phyloP scores from a whole-genome alignment of 768 basidiomycete genomes.

The Mycena leptocephala region DNA sequence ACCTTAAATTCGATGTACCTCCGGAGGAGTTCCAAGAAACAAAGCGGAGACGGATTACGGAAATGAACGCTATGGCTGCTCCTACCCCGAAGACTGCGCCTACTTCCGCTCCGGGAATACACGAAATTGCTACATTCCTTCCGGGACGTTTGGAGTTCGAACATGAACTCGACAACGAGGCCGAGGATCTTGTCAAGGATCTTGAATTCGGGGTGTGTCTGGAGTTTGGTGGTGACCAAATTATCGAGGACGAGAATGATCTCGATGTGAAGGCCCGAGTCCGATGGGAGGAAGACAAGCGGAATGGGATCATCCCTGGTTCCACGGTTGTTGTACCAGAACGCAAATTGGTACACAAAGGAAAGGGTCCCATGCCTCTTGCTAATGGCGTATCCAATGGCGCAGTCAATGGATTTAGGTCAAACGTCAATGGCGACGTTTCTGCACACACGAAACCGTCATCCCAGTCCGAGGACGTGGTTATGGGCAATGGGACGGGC shows the following conservation, averaged over 20 bases:
- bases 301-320: constrained; percentile 39
- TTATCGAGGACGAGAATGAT: constrained; percentile 85
- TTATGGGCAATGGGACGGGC: constrained; percentile 62
- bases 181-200: constrained; percentile 95
- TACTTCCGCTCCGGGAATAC: constrained; percentile 91
- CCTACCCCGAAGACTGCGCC: constrained; percentile 82
- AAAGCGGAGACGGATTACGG: constrained; percentile 91
- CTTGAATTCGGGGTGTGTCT: constrained; percentile 95
- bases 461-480: constrained; percentile 64
- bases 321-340: constrained; percentile 41
- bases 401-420: constrained; percentile 54
- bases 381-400: constrained; percentile 62
- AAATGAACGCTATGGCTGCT: constrained; percentile 74
- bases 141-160: constrained; percentile 99
- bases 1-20: constrained; percentile 79
- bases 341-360: constrained; percentile 50
- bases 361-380: constrained; percentile 51
- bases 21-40: constrained; percentile 89
- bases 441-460: constrained; percentile 47
- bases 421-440: constrained; percentile 47
- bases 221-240: constrained; percentile 88
- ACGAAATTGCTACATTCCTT: constrained; percentile 94
- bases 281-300: constrained; percentile 67
- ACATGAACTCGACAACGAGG: constrained; percentile 97
- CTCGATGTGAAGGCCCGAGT: constrained; percentile 74